phyloP scores from a whole-genome alignment of 768 basidiomycete species.

The Lanmaoa pseudosensibilis region DNA sequence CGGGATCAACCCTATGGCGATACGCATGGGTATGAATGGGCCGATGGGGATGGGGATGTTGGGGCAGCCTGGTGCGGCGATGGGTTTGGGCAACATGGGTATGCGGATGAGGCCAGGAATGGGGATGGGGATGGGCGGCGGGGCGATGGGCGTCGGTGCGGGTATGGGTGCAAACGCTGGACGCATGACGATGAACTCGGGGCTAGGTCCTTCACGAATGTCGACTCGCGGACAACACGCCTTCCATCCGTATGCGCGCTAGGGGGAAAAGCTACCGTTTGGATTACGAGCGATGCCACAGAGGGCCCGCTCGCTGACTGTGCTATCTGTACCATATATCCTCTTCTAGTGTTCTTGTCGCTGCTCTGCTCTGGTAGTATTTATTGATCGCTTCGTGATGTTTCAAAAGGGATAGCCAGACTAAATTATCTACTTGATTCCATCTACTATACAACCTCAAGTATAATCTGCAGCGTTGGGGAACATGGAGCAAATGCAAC shows the following conservation, averaged over 20 bases:
- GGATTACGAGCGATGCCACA: not conserved
- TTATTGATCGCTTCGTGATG: slow-evolving; percentile 8
- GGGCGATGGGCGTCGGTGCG: slow-evolving; percentile 36
- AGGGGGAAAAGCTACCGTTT: not conserved
- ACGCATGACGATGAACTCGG: slow-evolving; percentile 43
- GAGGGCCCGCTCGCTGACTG: not conserved
- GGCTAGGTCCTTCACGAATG: slow-evolving; percentile 49
- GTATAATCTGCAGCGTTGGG: not conserved
- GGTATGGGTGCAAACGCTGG: slow-evolving; percentile 34
- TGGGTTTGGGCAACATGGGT: slow-evolving; percentile 34
- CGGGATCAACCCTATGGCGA: slow-evolving; percentile 35
- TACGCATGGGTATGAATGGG: slow-evolving; percentile 34
- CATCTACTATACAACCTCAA: slow-evolving; percentile 9
- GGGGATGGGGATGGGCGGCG: slow-evolving; percentile 42
- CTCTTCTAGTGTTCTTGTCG: slow-evolving; percentile 19
- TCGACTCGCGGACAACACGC: slow-evolving; percentile 55
- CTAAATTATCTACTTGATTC: slow-evolving; percentile 4
- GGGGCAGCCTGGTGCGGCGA: slow-evolving; percentile 15
- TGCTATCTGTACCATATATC: slow-evolving; percentile 34
- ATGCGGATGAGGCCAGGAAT: slow-evolving; percentile 38
- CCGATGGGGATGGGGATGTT: slow-evolving; percentile 44
- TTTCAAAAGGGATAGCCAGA: not conserved
- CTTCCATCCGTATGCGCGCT: slow-evolving; percentile 68
- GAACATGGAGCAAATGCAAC: not conserved
- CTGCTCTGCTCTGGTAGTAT: slow-evolving; percentile 17